Percentiles rank a stretch among this genome's conserved stretches.
Conservation (phyloP, 306 rosid species). For the Betula pendula region DNA sequence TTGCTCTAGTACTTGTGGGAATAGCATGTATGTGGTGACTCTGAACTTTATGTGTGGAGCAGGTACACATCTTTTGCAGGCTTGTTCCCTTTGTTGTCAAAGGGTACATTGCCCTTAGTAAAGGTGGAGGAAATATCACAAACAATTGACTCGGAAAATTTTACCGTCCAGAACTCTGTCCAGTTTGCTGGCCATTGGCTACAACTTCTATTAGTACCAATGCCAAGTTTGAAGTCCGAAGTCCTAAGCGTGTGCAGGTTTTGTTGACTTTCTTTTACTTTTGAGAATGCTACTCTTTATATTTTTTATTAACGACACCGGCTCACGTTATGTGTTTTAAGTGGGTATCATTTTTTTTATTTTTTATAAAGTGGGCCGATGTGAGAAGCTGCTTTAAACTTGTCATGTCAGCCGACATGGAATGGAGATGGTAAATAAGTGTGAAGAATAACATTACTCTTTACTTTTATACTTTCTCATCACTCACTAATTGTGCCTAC, state of each 20-base stretch:
- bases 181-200: constrained; percentile 71
- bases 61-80: constrained; percentile 87
- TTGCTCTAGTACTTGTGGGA: not conserved
- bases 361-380: too few relatives aligned
- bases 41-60: constrained; percentile 17
- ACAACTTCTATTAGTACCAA: constrained; percentile 85
- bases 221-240: constrained; percentile 78
- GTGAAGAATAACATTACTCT: too few relatives aligned
- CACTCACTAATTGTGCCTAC: not conserved
- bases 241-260: constrained; percentile 93
- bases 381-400: too few relatives aligned
- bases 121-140: constrained; percentile 92
- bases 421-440: too few relatives aligned
- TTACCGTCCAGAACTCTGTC: constrained; percentile 80
- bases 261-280: not conserved
- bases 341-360: not conserved
- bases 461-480: not conserved
- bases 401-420: too few relatives aligned
- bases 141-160: constrained; percentile 64
- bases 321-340: too few relatives aligned
- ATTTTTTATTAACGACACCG: too few relatives aligned
- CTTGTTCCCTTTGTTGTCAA: constrained; percentile 74
- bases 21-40: not conserved
- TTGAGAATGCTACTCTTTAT: not conserved
- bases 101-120: constrained; percentile 61